Base-by-base conservation (phyloP, 805 yeast genomes). In the Starmerella vitae region DNA sequence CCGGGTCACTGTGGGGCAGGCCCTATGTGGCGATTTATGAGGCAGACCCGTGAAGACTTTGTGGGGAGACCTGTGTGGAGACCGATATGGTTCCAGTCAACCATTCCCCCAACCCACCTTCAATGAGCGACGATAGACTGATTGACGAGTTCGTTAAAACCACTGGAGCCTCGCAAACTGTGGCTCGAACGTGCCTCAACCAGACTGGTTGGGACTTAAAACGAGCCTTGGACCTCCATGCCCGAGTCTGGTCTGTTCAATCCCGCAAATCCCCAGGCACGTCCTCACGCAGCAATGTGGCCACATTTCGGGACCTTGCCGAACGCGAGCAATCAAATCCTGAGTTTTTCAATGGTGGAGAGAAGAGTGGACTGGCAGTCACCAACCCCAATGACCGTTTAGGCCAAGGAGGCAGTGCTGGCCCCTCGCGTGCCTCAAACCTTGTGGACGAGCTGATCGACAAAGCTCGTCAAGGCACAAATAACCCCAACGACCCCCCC, bases 331-430 rank as follows among this genome's bases (percentile, higher is more conserved):
- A 38, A 29, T 39, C 29, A 17, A 15, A 27, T 7, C 18, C 19
- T 8, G 50, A 68, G 57, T 51, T 61, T 52, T 57, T 72, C 57
- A 68, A 76, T 3, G 77, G 77, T 12, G 77, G 77, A 38, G 86
- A 79, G 53, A 78, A 78, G 57, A 74, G 82, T 3, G 86, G 72
- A 3, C 63, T 79, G 49, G 81, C 79, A 41, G 91, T 79, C 13
- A 84, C 79, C 53, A 76, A 78, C 52, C 86, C 85, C 12, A 61
- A 64, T 36, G 62, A 43, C 15, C 41, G 38, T 24, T 21, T 37
- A 27, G 36, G 41, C 32, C 44, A 46, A 5, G 15, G 30, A 9
- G 30, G 30, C 7, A 32, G 45, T 22, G 10, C 18, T 15, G 9
- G 31, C 15, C 8, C 14, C 12, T 13, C 38, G 24, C 30, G 20